phyloP scores from a whole-genome alignment of 1,139 yeast genomes.

The Meyerozyma athensensis region DNA sequence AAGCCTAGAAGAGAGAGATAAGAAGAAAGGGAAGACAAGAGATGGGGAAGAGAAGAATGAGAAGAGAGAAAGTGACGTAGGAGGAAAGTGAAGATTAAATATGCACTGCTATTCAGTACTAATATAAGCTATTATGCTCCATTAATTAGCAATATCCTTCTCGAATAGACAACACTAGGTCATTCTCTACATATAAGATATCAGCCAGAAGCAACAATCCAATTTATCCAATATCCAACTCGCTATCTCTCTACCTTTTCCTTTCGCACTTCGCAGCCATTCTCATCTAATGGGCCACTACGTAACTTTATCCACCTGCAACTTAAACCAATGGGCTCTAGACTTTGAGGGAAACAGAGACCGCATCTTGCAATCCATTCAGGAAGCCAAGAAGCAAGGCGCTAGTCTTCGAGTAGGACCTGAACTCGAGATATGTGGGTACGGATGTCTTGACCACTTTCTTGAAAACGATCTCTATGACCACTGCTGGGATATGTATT shows the following conservation, averaged over 20 bases:
- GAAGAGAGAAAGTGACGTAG: neutral
- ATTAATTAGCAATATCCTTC: neutral
- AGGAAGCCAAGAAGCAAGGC: conserved; percentile 66
- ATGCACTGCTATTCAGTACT: too few relatives aligned
- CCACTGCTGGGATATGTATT: conserved; percentile 94
- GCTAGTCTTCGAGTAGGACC: conserved; percentile 94
- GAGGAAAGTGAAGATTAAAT: neutral
- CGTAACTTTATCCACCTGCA: conserved; percentile 57
- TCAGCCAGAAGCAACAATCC: neutral
- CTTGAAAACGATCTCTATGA: conserved; percentile 82
- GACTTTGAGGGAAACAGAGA: conserved; percentile 97
- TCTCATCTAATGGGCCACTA: conserved; percentile 44
- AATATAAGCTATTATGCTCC: too few relatives aligned
- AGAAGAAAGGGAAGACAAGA: neutral
- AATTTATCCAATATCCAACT: neutral
- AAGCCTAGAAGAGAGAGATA: neutral
- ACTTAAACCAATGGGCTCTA: conserved; percentile 96
- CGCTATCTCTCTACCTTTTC: neutral
- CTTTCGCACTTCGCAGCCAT: neutral
- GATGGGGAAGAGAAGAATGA: neutral
- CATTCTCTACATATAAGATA: neutral
- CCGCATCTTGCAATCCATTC: conserved; percentile 77
- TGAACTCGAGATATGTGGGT: conserved; percentile 89
- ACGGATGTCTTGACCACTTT: conserved; percentile 95
- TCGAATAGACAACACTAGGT: neutral